phyloP scores from a whole-genome alignment of 768 basidiomycete genomes.

The Leccinum rimulosum region DNA sequence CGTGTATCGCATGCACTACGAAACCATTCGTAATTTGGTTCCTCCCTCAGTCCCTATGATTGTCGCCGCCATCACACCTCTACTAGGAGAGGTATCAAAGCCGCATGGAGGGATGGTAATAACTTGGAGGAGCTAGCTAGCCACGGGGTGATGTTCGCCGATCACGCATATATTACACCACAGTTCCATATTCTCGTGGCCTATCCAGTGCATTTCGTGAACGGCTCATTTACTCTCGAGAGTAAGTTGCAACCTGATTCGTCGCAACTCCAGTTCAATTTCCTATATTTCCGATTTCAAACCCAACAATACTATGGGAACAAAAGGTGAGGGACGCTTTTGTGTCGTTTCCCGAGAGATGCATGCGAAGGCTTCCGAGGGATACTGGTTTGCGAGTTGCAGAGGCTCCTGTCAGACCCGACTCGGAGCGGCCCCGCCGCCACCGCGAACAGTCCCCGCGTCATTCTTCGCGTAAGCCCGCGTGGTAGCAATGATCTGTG shows the following conservation, averaged over 20 bases:
- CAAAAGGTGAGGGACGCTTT: conserved; percentile 2
- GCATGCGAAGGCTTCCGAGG: neutral
- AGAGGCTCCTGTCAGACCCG: neutral
- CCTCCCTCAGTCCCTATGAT: conserved; percentile 10
- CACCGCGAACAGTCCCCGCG: neutral
- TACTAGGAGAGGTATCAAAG: conserved; percentile 15
- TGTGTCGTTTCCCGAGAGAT: neutral
- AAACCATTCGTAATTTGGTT: conserved; percentile 4
- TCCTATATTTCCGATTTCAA: neutral
- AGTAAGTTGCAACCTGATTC: conserved; percentile 10
- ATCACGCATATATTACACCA: conserved; percentile 20
- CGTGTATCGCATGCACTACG: conserved; percentile 21
- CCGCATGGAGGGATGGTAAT: conserved; percentile 25
- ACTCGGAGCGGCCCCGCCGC: neutral
- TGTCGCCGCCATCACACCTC: conserved; percentile 14
- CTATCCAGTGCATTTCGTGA: conserved; percentile 7
- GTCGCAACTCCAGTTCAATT: conserved; percentile 9
- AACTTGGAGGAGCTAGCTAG: conserved; percentile 8
- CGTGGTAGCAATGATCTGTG: too few relatives aligned
- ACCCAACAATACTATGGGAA: neutral
- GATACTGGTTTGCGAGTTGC: neutral
- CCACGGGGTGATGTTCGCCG: conserved; percentile 15
- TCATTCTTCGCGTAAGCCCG: neutral
- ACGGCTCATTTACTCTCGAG: conserved; percentile 12
- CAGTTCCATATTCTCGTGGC: conserved; percentile 5